Conservation (phyloP, 306 rosid genomes). For the Vicia villosa region DNA sequence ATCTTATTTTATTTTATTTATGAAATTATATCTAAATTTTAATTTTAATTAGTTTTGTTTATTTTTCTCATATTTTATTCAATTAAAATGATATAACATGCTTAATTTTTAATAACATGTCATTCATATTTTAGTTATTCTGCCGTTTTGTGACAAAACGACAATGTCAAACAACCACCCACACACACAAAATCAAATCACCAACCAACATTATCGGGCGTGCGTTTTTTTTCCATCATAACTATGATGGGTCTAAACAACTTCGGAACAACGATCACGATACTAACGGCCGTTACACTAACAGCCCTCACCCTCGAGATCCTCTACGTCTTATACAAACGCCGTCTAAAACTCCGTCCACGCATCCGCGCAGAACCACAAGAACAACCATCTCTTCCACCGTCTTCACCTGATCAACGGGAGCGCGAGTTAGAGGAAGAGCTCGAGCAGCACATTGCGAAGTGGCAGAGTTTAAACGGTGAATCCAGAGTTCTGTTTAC, state of each 20-base stretch:
- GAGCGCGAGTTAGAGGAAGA: conserved; percentile 43
- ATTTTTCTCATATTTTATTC: too few species aligned
- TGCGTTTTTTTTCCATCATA: background rate
- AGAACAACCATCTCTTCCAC: conserved; percentile 34
- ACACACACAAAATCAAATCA: background rate
- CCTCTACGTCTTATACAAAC: conserved; percentile 43
- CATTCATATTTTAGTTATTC: background rate
- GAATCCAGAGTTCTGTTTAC: conserved; percentile 46
- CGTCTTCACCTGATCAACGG: conserved; percentile 4
- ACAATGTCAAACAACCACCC: conserved; percentile 28
- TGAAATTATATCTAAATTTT: too few species aligned
- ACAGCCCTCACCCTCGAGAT: conserved; percentile 38
- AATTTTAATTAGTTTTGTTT: too few species aligned
- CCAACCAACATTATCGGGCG: background rate
- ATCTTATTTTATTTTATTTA: too few species aligned
- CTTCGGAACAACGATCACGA: conserved; percentile 42
- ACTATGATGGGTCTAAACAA: conserved; percentile 49
- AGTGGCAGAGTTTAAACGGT: conserved; percentile 44
- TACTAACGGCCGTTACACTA: conserved; percentile 41
- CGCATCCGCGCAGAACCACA: conserved; percentile 46
- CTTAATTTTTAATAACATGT: too few species aligned
- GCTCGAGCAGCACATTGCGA: conserved; percentile 39
- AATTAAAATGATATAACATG: too few species aligned
- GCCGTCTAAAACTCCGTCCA: conserved; percentile 36
- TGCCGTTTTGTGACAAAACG: background rate